These are phyloP conservation scores for Tagetes patula DNA, from an alignment of 129 eudicot species.

Conservation along the genomic window DNA sequence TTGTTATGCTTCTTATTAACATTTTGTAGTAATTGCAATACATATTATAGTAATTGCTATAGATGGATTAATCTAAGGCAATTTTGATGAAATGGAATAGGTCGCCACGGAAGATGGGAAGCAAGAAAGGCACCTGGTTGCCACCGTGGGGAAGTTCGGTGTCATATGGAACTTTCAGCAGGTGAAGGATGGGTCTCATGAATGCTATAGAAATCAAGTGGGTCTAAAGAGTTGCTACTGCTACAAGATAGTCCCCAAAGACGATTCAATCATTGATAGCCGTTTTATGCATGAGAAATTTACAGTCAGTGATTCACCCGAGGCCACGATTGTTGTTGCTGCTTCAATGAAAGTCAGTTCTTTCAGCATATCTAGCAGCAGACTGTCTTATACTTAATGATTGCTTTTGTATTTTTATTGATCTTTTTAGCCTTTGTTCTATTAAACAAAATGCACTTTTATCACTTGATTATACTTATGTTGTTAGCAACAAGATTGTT, in stretches of 20 bases:
- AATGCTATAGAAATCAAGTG: slow-evolving; percentile 72
- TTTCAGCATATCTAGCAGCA: slow-evolving; percentile 81
- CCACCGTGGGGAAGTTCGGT: slow-evolving; percentile 87
- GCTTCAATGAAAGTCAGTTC: slow-evolving; percentile 93
- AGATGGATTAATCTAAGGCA: too few relatives aligned
- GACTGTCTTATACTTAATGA: slow-evolving; percentile 48
- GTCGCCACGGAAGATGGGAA: slow-evolving; percentile 91
- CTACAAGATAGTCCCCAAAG: slow-evolving; percentile 83
- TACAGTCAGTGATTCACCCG: slow-evolving; percentile 91
- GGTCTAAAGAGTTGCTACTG: slow-evolving; percentile 95
- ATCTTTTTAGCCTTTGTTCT: slow-evolving; percentile 8
- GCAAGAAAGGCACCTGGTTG: slow-evolving; percentile 93
- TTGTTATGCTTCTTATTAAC: neutral
- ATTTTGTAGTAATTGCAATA: slow-evolving; percentile 10
- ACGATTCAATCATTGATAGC: slow-evolving; percentile 87
- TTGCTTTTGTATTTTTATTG: slow-evolving; percentile 27
- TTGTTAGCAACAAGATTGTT: slow-evolving; percentile 31
- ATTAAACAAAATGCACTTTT: neutral
- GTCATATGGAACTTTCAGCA: slow-evolving; percentile 96
- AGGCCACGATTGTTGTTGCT: slow-evolving; percentile 95
- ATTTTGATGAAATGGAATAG: slow-evolving; percentile 27
- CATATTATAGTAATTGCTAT: neutral
- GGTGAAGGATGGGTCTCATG: slow-evolving; percentile 90
- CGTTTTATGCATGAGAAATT: slow-evolving; percentile 97
- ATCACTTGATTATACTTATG: slow-evolving; percentile 20